Evolutionary conservation across 345 rosid genomes (phyloP).

Genomic region (Lagerstroemia speciosa): DNA sequence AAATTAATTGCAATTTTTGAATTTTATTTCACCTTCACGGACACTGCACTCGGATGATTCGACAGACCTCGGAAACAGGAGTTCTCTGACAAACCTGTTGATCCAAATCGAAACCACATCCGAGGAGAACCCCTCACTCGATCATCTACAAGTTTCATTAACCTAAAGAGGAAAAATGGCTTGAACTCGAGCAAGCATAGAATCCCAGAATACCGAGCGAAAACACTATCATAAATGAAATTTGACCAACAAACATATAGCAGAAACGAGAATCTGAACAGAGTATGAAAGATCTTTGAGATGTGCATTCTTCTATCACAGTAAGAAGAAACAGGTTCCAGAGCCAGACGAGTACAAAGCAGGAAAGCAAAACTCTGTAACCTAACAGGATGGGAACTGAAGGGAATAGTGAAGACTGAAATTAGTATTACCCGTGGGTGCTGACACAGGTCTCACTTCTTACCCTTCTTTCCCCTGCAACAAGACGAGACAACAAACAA

Average conservation of each 20-base stretch:
- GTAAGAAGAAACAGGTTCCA: background rate
- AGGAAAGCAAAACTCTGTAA: background rate
- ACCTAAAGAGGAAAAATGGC: too few species aligned
- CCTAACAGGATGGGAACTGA: background rate
- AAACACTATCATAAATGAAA: background rate
- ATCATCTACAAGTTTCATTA: too few species aligned
- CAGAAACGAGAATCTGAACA: background rate
- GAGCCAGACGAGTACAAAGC: background rate
- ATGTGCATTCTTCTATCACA: background rate
- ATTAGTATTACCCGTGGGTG: background rate
- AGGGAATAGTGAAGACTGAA: background rate
- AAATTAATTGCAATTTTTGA: too few species aligned
- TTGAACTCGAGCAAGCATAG: too few species aligned
- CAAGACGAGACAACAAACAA: background rate
- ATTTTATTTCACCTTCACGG: too few species aligned
- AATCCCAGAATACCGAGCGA: too few species aligned
- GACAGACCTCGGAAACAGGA: too few species aligned
- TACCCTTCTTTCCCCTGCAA: constrained; percentile 16
- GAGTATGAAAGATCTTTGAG: background rate
- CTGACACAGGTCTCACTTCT: constrained; percentile 6
- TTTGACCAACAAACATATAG: background rate
- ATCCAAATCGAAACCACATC: too few species aligned
- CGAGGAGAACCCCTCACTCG: too few species aligned
- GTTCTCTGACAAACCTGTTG: too few species aligned
- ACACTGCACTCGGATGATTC: too few species aligned